Evolutionary conservation across 345 rosid genomes (phyloP).

Genomic region (Populus nigra): DNA sequence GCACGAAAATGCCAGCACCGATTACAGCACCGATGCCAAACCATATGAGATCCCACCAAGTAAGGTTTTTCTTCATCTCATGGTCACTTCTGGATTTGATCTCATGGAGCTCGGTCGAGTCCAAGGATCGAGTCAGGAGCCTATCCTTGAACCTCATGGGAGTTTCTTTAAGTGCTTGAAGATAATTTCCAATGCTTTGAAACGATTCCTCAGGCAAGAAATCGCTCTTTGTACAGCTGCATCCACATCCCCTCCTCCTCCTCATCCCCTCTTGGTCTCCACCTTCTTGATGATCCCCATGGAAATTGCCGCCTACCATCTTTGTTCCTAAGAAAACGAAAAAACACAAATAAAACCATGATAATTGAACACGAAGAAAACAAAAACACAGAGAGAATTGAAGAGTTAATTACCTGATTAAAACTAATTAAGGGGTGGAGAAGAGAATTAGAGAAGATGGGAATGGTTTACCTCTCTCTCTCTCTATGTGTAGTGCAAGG

Average conservation of each 20-base stretch:
- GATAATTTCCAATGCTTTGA: background rate
- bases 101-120: background rate
- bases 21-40: constrained; percentile 3
- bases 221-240: background rate
- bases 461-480: no score
- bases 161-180: background rate
- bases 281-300: background rate
- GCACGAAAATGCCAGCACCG: constrained; percentile 5
- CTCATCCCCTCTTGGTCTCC: background rate
- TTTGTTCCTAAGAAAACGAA: background rate
- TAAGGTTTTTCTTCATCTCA: constrained; percentile 8
- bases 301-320: background rate
- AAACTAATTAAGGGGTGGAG: no score
- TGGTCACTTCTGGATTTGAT: constrained; percentile 1
- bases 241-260: background rate
- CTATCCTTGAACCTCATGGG: constrained; percentile 6
- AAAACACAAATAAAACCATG: background rate
- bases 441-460: no score
- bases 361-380: no score
- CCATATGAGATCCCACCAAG: constrained; percentile 11
- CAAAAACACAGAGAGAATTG: no score
- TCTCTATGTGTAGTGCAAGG: no score
- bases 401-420: no score
- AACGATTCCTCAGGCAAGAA: constrained; percentile 4
- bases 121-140: background rate